Conservation (phyloP, 2,329 filamentous ascomycete species). For the Hymenoscyphus linearis region DNA sequence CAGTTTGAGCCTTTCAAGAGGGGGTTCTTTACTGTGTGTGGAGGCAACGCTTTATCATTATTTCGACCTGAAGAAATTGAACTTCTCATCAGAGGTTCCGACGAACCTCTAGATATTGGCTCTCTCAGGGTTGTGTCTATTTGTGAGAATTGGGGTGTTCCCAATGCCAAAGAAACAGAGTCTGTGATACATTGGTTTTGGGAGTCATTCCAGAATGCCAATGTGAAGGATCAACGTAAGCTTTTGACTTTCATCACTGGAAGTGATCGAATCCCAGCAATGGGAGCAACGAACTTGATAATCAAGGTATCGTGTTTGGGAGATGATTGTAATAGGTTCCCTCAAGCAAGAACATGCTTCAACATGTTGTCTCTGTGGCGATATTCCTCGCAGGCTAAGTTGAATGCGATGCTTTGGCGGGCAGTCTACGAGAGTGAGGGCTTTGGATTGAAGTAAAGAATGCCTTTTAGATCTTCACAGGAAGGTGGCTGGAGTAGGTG, state of each 20-base stretch:
- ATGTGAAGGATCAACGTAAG: constrained; percentile 65
- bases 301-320: constrained; percentile 74
- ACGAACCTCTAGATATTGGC: constrained; percentile 73
- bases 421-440: constrained; percentile 89
- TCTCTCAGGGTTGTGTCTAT: constrained; percentile 70
- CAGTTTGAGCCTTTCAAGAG: constrained; percentile 94
- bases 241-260: constrained; percentile 84
- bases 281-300: constrained; percentile 72
- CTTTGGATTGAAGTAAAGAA: constrained; percentile 71
- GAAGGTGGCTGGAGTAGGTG: neutral
- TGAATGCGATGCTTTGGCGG: constrained; percentile 72
- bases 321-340: constrained; percentile 68
- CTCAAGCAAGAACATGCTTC: constrained; percentile 86
- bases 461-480: neutral
- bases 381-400: constrained; percentile 59
- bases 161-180: constrained; percentile 52
- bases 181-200: constrained; percentile 82
- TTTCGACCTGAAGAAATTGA: constrained; percentile 92
- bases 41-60: constrained; percentile 78
- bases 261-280: constrained; percentile 84
- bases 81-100: constrained; percentile 76
- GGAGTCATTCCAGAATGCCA: constrained; percentile 67
- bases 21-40: constrained; percentile 88
- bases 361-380: constrained; percentile 75
- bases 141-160: constrained; percentile 72